Percentiles rank a stretch among this genome's conserved stretches.
Conservation (phyloP, 2,329 filamentous ascomycete genomes). For the Clonostachys rhizophaga region DNA sequence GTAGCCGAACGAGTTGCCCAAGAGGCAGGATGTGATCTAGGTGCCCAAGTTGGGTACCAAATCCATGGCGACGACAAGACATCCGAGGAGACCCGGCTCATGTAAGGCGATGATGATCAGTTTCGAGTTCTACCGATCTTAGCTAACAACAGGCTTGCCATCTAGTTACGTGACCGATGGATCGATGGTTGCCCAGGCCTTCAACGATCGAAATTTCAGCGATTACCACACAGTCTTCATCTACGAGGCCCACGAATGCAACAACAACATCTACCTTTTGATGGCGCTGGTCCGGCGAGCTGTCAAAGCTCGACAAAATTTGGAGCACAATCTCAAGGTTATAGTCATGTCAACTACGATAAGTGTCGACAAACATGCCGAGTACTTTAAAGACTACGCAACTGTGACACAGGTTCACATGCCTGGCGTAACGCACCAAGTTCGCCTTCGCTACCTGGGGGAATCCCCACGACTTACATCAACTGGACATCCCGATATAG, state of each 20-base stretch:
- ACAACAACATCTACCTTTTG: conserved; percentile 77
- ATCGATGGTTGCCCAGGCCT: not conserved
- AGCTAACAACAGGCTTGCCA: too few relatives aligned
- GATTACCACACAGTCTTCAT: conserved; percentile 71
- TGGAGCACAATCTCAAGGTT: conserved; percentile 49
- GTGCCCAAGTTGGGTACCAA: not conserved
- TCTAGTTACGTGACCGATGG: conserved; percentile 8
- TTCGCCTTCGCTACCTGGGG: too few relatives aligned
- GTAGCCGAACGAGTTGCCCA: not conserved
- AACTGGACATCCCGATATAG: too few relatives aligned
- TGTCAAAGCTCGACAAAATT: conserved; percentile 67
- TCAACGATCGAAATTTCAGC: not conserved
- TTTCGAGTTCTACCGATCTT: too few relatives aligned
- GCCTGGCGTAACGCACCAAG: too few relatives aligned
- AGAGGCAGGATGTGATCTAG: not conserved
- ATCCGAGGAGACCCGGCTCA: not conserved
- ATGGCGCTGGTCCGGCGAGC: conserved; percentile 83
- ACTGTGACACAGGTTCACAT: not conserved
- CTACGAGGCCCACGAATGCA: conserved; percentile 88
- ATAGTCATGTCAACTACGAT: conserved; percentile 86
- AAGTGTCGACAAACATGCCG: conserved; percentile 74
- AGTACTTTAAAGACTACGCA: conserved; percentile 6
- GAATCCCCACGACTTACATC: too few relatives aligned
- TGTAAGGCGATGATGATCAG: not conserved
- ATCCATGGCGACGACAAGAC: not conserved